Base-by-base conservation (phyloP, 495 filamentous ascomycete species). In the Neurospora intermedia region DNA sequence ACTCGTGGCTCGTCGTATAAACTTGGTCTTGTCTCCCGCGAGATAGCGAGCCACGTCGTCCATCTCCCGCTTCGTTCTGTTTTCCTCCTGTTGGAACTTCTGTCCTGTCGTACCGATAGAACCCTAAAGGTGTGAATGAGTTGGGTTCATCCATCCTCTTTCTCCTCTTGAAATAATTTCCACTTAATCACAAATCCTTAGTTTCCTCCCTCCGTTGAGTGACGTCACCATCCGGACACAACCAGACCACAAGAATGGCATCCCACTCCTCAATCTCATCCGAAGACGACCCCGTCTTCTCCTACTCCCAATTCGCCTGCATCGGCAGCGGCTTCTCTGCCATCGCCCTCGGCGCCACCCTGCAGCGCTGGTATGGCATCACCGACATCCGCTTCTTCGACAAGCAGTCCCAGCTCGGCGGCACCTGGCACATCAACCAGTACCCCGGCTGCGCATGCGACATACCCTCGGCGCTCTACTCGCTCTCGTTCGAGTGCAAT, bases 401-500 rank as follows among this genome's bases (percentile, higher is more conserved):
- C 4, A 80, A 87, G 40, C 85, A 89, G 72, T 79, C 86, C 2
- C 86, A 85, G 7, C 85, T 91, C 73, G 91, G 91, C 54, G 91
- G 91, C 18, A 91, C 90, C 15, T 93, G 90, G 90, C 87, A 84
- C 82, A 86, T 87, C 69, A 92, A 92, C 78, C 80, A 86, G 43
- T 92, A 92, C 79, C 90, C 90, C 2, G 91, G 74, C 42, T 62
- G 48, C 23, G 87, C 85, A 9, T 87, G 87, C 41, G 88, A 89
- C 3, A 69, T 85, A 1, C 80, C 78, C 10, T 54, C 43, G 0
- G 74, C 74, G 0, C 85, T 91, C 31, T 92, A 92, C 78, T 88
- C 84, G 54, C 90, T 90, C 78, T 89, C 87, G 0, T 92, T 92
- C 74, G 82, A 84, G 6, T 83, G 82, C 27, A 91, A 91, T 76